Evolutionary conservation across 2,329 filamentous ascomycete species (phyloP), one percentile per base, ranked within the genome.

Genomic region (Neocatenulostroma microsporum): DNA sequence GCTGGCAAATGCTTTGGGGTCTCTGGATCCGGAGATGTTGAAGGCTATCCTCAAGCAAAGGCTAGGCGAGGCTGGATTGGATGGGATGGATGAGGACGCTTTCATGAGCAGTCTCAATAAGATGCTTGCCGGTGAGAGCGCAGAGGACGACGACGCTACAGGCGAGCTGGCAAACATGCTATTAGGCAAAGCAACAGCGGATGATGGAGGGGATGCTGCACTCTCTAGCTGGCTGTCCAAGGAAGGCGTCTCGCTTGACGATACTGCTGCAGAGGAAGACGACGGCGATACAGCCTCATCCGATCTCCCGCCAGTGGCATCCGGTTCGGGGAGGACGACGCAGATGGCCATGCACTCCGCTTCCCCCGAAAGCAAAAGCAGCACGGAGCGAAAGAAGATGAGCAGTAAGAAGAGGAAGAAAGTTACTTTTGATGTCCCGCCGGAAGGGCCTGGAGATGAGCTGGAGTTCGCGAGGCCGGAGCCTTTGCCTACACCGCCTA

Each of bases 41-140:
- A 60, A 56, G 40, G 37, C 49, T 5, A 51, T 57, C 8, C 34
- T 61, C 7, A 45, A 47, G 21, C 43, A 54, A 30, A 56, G 46
- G 35, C 47, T 61, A 1, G 49, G 46, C 11, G 50, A 51, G 9
- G 48, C 49, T 12, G 57, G 56, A 1, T 43, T 60, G 13, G 46
- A 62, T 13, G 63, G 60, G 12, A 57, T 63, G 47, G 65, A 68
- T 40, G 60, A 64, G 24, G 49, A 55, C 11, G 58, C 61, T 10
- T 56, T 70, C 31, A 58, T 69, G 35, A 48, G 64, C 30, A 64
- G 61, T 12, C 60, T 66, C 4, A 54, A 60, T 46, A 60, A 66
- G 34, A 67, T 70, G 64, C 53, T 68, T 9, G 58, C 56, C 4
- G 60, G 62, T 20, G 53, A 63, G n/a, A 58, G 42, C 33, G 50